Percentiles rank a stretch among this genome's conserved stretches.
phyloP scores from a whole-genome alignment of 805 yeast species.

The Candida wancherniae region DNA sequence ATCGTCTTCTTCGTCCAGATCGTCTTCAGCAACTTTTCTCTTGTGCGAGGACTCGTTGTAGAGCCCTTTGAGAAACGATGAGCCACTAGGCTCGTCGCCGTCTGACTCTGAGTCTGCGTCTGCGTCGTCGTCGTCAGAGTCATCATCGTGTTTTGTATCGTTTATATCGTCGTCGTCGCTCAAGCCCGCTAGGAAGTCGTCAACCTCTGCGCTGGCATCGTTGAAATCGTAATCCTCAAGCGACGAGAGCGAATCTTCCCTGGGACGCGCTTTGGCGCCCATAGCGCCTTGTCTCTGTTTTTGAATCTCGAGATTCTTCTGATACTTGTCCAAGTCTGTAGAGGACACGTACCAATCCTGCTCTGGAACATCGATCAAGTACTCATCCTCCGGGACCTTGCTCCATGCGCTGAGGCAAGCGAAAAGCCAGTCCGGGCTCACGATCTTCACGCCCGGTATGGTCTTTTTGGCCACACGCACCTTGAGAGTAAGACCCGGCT shows the following conservation, averaged over 20 bases:
- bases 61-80: slow-evolving; percentile 24
- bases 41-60: slow-evolving; percentile 17
- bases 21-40: slow-evolving; percentile 16
- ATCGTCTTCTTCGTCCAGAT: slow-evolving; percentile 19
- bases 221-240: slow-evolving; percentile 36
- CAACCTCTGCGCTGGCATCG: slow-evolving; percentile 42
- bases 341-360: slow-evolving; percentile 40
- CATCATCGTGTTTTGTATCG: slow-evolving; percentile 26
- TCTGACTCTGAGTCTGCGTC: slow-evolving; percentile 3
- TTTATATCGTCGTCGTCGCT: slow-evolving; percentile 34
- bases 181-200: slow-evolving; percentile 44
- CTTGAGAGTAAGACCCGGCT: slow-evolving; percentile 58
- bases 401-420: slow-evolving; percentile 79
- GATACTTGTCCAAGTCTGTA: slow-evolving; percentile 43
- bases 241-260: slow-evolving; percentile 29
- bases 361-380: slow-evolving; percentile 45
- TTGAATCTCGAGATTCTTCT: slow-evolving; percentile 24
- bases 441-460: slow-evolving; percentile 65
- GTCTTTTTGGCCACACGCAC: slow-evolving; percentile 71
- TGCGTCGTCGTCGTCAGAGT: slow-evolving; percentile 13
- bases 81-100: slow-evolving; percentile 6
- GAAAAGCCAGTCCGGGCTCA: slow-evolving; percentile 89
- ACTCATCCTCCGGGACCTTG: slow-evolving; percentile 58
- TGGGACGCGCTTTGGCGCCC: slow-evolving; percentile 22
- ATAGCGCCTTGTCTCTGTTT: slow-evolving; percentile 8